Evolutionary conservation across 306 rosid genomes (phyloP), one percentile per base, ranked within the genome.

Genomic region (Trifolium pratense): DNA sequence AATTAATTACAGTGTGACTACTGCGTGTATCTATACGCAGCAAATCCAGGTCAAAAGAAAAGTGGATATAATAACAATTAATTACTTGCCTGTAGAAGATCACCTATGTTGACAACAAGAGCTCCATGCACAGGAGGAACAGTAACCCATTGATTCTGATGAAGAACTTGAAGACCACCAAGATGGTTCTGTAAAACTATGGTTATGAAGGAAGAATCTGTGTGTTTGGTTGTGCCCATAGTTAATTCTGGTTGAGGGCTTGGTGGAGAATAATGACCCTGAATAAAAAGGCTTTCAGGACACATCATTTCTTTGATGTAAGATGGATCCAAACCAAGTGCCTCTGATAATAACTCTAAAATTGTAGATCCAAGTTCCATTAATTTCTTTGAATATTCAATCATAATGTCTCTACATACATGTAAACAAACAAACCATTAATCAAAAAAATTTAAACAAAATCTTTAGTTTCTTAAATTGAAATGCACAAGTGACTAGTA

Each of bases 121-220:
- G 83, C 67, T 23, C 86, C 83, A 7, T 36, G 68, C 1, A 78
- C 4, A 0, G 86, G 81, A 23, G 58, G 72, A 48, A 78, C 66
- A 71, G 78, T 26, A 5, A 78, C 5, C 86, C 83, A 83, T 14
- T 64, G 63, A 17, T 70, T 25, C 5, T 75, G 18, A n/a, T 55
- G 63, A 3, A 79, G 68, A 73, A 83, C 60, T 81, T 87, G 92
- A 55, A 87, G 89, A 3, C 87, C 89, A 3, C 92, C 92, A 3
- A 81, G 16, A 43, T 80, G 81, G 29, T 85, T 86, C 74, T 87
- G 87, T 7, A 83, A 70, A 57, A 87, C 75, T 61, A 87, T 5
- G 0, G 89, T 85, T 32, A 87, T 16, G 68, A 83, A 81, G 67
- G 3, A 13, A 52, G 3, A 0, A 65, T 82, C 89, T 5, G 78